Evolutionary conservation across 352 stramenopile species (phyloP), one percentile per base, ranked within the genome.

Genomic region (Pythium diclinum): DNA sequence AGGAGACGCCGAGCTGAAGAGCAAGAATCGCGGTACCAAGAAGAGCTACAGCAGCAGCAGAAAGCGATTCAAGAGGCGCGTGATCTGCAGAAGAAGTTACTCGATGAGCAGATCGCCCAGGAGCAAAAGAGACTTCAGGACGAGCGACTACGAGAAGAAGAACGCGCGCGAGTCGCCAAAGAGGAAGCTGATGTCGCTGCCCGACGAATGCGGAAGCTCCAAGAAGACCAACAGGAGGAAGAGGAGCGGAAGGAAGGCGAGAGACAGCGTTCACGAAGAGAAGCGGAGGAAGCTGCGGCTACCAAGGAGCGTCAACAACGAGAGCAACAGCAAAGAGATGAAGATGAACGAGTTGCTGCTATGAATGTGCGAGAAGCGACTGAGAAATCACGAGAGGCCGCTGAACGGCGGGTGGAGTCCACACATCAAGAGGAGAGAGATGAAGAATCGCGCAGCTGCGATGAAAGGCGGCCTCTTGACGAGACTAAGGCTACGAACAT

Each of bases 11-110:
- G 52, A 52, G 49, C 71, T 14, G 67, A 51, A 0, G 78, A 79
- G 44, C 72, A 79, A 52, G 68, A 87, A 53, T 56, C 61, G 3
- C 63, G 44, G 3, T 19, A 78, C 1, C 77, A 83, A 46, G 59
- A 62, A 11, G 71, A 83, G 17, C 46, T 85, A 6, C 61, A 67
- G 3, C 49, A 61, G n/a, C 70, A 85, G 32, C 71, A 75, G 19
- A 69, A 71, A 49, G 72, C 60, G 3, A 23, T 78, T 9, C 60
- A 83, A 56, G 75, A 77, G 17, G 60, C 71, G 10, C 40, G 52
- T 11, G 69, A 79, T 5, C 14, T 69, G 16, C 71, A 87, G 21
- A 75, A 58, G 62, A 64, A 30, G 16, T 75, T 38, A 23, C n/a
- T 72, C 1, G 66, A 65, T 25, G 66, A 72, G 1, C 66, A 72